phyloP scores from a whole-genome alignment of 257 asterid species.

The Jacaranda mimosifolia region DNA sequence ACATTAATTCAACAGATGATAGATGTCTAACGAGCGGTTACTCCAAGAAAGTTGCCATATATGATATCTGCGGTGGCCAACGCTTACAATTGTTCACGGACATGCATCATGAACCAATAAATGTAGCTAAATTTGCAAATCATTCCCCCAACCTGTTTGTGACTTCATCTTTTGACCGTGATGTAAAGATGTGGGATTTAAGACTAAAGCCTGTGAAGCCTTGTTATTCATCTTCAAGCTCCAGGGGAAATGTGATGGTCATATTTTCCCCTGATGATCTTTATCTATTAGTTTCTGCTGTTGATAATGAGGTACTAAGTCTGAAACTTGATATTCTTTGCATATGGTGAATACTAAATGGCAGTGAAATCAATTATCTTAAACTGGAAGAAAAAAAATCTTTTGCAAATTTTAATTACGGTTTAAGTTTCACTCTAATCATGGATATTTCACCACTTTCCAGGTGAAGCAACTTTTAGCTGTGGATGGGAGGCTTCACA shows the following conservation, averaged over 20 bases:
- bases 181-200: slow-evolving; percentile 89
- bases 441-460: not conserved
- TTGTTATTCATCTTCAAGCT: slow-evolving; percentile 73
- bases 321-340: not conserved
- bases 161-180: slow-evolving; percentile 83
- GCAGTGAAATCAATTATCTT: not conserved
- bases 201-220: slow-evolving; percentile 66
- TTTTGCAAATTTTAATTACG: too few species aligned
- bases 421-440: not conserved
- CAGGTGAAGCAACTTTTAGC: slow-evolving; percentile 83
- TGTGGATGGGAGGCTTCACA: slow-evolving; percentile 76
- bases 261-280: slow-evolving; percentile 88
- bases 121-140: slow-evolving; percentile 81
- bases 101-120: slow-evolving; percentile 80
- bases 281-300: slow-evolving; percentile 78
- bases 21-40: slow-evolving; percentile 78
- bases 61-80: slow-evolving; percentile 65
- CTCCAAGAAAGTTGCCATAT: slow-evolving; percentile 80
- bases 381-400: not conserved
- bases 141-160: slow-evolving; percentile 73
- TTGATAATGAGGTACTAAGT: slow-evolving; percentile 82
- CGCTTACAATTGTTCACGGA: slow-evolving; percentile 61
- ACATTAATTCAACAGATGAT: slow-evolving; percentile 77
- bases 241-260: slow-evolving; percentile 89
- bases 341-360: not conserved